Base-by-base conservation (phyloP, 305 asterid species). In the Rubia peregrina region DNA sequence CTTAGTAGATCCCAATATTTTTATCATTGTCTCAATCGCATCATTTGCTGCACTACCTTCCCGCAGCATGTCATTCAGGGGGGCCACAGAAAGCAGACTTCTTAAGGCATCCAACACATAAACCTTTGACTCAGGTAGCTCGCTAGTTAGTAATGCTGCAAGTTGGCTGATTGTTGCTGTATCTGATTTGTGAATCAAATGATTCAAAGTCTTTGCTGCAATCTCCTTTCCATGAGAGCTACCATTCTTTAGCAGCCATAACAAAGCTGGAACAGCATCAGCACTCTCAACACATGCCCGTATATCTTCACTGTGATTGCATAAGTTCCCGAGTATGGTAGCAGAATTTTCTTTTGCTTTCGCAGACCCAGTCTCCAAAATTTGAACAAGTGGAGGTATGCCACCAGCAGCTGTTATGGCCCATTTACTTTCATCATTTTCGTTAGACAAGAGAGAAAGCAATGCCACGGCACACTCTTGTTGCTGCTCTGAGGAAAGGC, bases 371-470 rank as follows among this genome's bases (percentile, higher is more conserved):
- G 98, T 95, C 82, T 95, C 99, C 21, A 95, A 83, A 77, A 95
- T 95, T 80, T 95, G 99, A 76, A 95, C 99, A 74, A 95, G 98
- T 24, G 99, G 99, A 21, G 99, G 99, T 65, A 95, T 92, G 69
- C 99, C 99, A 76, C 99, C 99, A 73, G 99, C 99, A 64, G 99
- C 99, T 22, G 99, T 92, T 69, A 95, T 95, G 73, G 99, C 99
- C 99, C 98, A 95, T 85, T 92, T 95, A 81, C 99, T 92, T 74
- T 95, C 99, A 82, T 95, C 98, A 68, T 90, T 92, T 81, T 90
- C 99, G 74, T 85, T 85, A 36, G 97, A 90, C 42, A 95, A 80
- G 74, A 95, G 98, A 80, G 96, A 89, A 73, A 95, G 98, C 75
- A 95, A 80, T 53, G 98, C 95, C 73, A 95, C 98, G 67, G 97